Conservation (phyloP, 2,329 filamentous ascomycete genomes). For the Fusarium begoniae region DNA sequence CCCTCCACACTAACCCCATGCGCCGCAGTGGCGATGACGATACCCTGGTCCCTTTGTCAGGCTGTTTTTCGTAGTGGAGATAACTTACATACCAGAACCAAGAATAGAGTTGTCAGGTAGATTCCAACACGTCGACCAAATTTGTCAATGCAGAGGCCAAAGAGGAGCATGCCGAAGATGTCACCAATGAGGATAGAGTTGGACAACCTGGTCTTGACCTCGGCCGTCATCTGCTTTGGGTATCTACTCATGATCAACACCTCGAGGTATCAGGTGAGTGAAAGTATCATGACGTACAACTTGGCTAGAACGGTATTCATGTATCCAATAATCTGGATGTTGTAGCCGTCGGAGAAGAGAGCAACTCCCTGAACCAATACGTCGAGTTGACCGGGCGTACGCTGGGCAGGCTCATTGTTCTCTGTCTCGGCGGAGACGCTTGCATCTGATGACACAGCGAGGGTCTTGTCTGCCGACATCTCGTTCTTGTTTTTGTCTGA, state of each 20-base stretch:
- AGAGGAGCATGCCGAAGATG: not conserved
- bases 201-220: not conserved
- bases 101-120: not conserved
- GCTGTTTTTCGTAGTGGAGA: fast-evolving
- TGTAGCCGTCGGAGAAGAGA: not conserved
- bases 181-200: not conserved
- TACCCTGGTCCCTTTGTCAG: not conserved
- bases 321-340: not conserved
- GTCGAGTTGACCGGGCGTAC: not conserved
- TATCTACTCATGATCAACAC: not conserved
- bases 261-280: fast-evolving
- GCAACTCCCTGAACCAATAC: not conserved
- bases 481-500: not conserved
- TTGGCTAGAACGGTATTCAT: not conserved
- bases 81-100: not conserved
- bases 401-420: fast-evolving
- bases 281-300: not conserved
- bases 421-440: not conserved
- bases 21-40: not conserved
- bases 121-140: not conserved
- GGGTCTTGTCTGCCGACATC: not conserved
- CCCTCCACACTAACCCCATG: not conserved
- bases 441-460: not conserved
- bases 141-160: not conserved
- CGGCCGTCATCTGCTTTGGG: not conserved